A percentile compares a stretch with the other conserved stretches of the same genome.
Evolutionary conservation across 148 eudicot genomes (phyloP).

Genomic region (Bassia scoparia): DNA sequence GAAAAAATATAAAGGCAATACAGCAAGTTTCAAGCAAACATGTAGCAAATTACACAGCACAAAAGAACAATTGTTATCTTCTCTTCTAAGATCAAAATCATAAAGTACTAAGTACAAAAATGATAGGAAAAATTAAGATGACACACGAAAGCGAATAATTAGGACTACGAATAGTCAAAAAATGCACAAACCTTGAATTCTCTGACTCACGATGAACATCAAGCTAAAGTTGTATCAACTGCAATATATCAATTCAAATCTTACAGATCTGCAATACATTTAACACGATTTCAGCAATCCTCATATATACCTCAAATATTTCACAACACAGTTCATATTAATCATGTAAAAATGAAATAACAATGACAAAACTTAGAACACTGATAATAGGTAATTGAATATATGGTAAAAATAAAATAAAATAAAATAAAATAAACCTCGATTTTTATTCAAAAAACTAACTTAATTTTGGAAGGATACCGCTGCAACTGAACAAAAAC

Average conservation of each 20-base stretch:
- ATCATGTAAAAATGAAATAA: background rate
- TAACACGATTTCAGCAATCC: background rate
- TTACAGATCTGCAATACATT: constrained; percentile 18
- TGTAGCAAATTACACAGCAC: too few species aligned
- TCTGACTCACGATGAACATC: background rate
- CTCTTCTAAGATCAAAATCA: background rate
- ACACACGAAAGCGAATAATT: background rate
- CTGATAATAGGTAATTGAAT: background rate
- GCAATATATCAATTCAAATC: constrained; percentile 7
- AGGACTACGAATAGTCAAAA: too few species aligned
- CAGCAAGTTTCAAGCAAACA: too few species aligned
- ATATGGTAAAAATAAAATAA: background rate
- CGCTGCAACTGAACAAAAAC: background rate
- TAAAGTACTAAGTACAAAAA: background rate
- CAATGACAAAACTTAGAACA: background rate
- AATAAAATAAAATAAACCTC: too few species aligned
- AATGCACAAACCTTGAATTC: constrained; percentile 4
- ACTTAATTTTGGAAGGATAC: too few species aligned
- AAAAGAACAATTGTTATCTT: too few species aligned
- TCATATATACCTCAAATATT: background rate
- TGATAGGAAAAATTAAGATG: background rate
- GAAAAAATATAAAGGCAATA: too few species aligned
- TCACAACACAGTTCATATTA: background rate
- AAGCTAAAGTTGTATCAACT: constrained; percentile 6
- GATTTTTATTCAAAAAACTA: too few species aligned